Percentiles rank a stretch among this genome's conserved stretches.
Evolutionary conservation across 371 early-diverging fungal species (phyloP).

Genomic region (Conidiobolus incongruus): DNA sequence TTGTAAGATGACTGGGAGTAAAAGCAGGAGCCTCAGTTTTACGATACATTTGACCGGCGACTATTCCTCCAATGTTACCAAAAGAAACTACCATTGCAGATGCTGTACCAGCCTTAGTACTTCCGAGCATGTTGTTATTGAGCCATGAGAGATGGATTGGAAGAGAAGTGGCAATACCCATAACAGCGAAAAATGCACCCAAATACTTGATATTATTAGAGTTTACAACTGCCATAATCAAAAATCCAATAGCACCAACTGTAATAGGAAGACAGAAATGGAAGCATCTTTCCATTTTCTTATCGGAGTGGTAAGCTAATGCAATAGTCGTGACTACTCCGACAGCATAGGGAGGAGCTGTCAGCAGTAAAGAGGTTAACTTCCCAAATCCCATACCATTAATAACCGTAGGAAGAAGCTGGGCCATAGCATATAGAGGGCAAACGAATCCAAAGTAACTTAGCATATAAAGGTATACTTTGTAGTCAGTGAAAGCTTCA

Average conservation of each 20-base stretch:
- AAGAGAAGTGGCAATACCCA: slow-evolving; percentile 23
- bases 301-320: too few relatives aligned
- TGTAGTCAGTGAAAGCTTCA: slow-evolving; percentile 17
- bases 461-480: slow-evolving; percentile 13
- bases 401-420: slow-evolving; percentile 28
- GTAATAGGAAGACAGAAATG: too few relatives aligned
- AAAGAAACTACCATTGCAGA: too few relatives aligned
- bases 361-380: slow-evolving; percentile 17
- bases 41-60: too few relatives aligned
- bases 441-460: slow-evolving; percentile 15
- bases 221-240: too few relatives aligned
- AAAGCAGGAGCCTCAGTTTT: slow-evolving; percentile 8
- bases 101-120: too few relatives aligned
- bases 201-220: too few relatives aligned
- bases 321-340: slow-evolving; percentile 10
- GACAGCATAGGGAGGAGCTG: slow-evolving; percentile 15
- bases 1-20: neutral
- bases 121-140: slow-evolving; percentile 31
- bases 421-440: slow-evolving; percentile 17
- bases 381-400: slow-evolving; percentile 15
- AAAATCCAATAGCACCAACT: too few relatives aligned
- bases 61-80: too few relatives aligned
- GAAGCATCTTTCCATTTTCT: too few relatives aligned
- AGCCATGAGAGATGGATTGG: slow-evolving; percentile 36
- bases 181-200: too few relatives aligned